Base-by-base conservation (phyloP, 164 flowering plant species). In the Houttuynia cordata region DNA sequence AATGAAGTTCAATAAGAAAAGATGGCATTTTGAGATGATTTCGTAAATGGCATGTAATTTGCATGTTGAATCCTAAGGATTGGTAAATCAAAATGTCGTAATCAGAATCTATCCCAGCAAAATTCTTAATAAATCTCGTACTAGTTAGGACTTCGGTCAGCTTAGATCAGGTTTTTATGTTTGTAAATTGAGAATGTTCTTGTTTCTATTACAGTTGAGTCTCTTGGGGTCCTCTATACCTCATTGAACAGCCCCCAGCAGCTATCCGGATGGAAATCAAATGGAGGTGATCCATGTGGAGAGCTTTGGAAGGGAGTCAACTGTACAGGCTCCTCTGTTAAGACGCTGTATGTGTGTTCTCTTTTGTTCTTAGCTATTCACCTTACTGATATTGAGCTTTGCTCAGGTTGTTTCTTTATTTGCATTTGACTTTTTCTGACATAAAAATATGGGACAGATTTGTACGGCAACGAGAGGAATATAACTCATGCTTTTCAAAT, bases 251-350 rank as follows among this genome's bases (percentile, higher is more conserved):
- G 75, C 64, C 83, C 98, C 55, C 53, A 79, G 59, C 85, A 83
- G 79, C 76, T 92, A 58, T 77, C 85, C 52, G 80, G 82, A 45
- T 92, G 98, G 97, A 83, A 78, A 74, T 73, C 79, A 0, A 76
- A 64, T 68, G 84, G 85, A 20, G 96, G 91, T 37, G 98, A 92
- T 83, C 97, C 98, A 0, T 93, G 98, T 74, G 82, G 71, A 45
- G 92, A 89, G 71, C 72, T 88, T 52, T 92, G 96, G 98, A 83
- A 71, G 70, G 98, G 98, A 58, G 64, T 92, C 51, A 71, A 78
- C 14, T 92, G 98, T 53, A 71, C 76, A 39, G 96, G 92, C 14
- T 75, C 91, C 52, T 80, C 87, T 57, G 86, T 92, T 34, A 86
- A 78, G 39, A 78, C 88, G 53, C 73, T 92, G 98, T 92, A 70